Conservation (phyloP, 2,329 filamentous ascomycete species). For the Monosporascus sp. region DNA sequence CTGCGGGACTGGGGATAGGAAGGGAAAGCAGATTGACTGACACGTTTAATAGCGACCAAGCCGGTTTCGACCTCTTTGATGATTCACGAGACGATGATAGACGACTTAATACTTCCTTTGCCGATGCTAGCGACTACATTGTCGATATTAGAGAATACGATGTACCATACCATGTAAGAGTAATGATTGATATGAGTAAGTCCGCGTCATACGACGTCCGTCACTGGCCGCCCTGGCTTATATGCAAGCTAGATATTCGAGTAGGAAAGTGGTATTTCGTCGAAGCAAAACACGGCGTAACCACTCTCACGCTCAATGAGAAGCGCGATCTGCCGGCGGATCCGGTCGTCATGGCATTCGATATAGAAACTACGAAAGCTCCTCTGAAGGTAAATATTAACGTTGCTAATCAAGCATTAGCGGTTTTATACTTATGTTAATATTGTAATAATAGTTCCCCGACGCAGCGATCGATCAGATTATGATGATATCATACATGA, state of each 20-base stretch:
- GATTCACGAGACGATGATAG: conserved; percentile 74
- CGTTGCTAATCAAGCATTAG: no score
- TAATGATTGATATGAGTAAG: conserved; percentile 87
- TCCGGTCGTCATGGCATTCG: conserved; percentile 96
- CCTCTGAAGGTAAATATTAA: no score
- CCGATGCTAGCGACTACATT: conserved; percentile 94
- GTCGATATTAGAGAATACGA: conserved; percentile 99
- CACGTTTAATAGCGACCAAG: conserved; percentile 22
- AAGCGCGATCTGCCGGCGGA: conserved; percentile 87
- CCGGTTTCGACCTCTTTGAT: conserved; percentile 85
- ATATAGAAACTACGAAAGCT: conserved; percentile 96
- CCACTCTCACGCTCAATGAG: conserved; percentile 78
- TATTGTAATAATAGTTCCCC: no score
- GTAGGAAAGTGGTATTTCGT: conserved; percentile 97
- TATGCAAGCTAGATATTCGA: conserved; percentile 65
- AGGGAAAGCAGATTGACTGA: conserved; percentile 6
- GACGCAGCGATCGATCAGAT: conserved; percentile 92
- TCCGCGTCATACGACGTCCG: background rate
- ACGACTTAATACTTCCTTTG: conserved; percentile 68
- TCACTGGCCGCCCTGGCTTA: background rate
- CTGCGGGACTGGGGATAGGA: background rate
- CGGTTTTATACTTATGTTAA: no score
- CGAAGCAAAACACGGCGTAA: conserved; percentile 85
- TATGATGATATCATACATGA: conserved; percentile 99
- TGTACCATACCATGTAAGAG: conserved; percentile 97